Conservation (phyloP, 2,329 filamentous ascomycete genomes). For the Chaetomium sp. region DNA sequence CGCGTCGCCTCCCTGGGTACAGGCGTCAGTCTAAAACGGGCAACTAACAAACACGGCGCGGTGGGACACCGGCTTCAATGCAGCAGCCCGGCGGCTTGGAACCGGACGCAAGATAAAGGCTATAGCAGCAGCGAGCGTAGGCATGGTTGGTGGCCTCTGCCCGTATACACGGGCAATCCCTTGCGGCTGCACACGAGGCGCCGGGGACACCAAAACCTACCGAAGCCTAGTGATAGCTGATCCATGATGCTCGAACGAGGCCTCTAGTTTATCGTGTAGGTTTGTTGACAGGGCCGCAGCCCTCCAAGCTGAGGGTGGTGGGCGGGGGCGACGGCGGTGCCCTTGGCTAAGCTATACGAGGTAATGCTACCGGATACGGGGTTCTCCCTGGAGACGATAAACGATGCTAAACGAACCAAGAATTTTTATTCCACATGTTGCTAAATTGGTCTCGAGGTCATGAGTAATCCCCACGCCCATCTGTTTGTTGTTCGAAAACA, state of each 20-base stretch:
- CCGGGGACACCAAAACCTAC: not conserved
- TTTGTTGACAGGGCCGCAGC: not conserved
- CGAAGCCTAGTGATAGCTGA: not conserved
- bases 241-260: not conserved
- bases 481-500: not conserved
- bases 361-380: constrained; percentile 30
- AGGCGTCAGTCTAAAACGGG: not conserved
- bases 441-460: constrained; percentile 14
- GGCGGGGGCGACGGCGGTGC: not conserved
- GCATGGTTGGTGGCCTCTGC: not conserved
- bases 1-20: not conserved
- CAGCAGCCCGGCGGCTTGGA: not conserved
- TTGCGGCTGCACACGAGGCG: not conserved
- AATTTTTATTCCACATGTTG: constrained; percentile 10
- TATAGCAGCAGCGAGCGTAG: not conserved
- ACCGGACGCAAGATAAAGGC: constrained; percentile 12
- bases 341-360: constrained; percentile 24
- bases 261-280: not conserved
- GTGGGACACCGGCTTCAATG: not conserved
- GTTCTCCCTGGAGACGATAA: not conserved
- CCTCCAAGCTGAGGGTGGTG: not conserved
- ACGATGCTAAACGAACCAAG: constrained; percentile 21
- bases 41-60: constrained; percentile 14
- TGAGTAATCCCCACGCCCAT: constrained; percentile 18
- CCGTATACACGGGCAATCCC: not conserved